Percentiles rank a stretch among this genome's conserved stretches.
Conservation (phyloP, 1,284 basidiomycete genomes). For the Austroboletus novae-zelandiae region DNA sequence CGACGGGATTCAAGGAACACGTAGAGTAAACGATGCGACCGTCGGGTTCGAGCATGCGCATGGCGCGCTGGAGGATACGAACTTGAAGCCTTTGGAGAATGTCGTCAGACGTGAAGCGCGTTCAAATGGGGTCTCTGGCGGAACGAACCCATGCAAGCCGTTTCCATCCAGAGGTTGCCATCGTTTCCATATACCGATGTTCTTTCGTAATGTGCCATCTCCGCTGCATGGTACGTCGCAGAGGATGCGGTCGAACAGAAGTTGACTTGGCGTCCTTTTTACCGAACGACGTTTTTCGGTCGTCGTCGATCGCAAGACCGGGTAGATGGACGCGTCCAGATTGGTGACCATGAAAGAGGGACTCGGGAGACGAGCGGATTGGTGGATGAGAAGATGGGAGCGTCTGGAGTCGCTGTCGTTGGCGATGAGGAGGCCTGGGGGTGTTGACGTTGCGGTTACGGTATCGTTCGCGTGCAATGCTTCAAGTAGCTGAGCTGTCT, state of each 20-base stretch:
- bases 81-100: constrained; percentile 70
- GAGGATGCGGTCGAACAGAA: constrained; percentile 91
- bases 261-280: constrained; percentile 35
- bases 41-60: constrained; percentile 83
- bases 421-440: constrained; percentile 80
- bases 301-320: constrained; percentile 52
- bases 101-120: background rate
- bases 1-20: constrained; percentile 95
- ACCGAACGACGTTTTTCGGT: constrained; percentile 20
- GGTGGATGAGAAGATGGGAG: constrained; percentile 96
- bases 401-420: constrained; percentile 94
- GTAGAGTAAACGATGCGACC: constrained; percentile 98
- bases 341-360: constrained; percentile 96
- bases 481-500: constrained; percentile 91
- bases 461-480: constrained; percentile 76
- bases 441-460: constrained; percentile 58
- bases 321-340: constrained; percentile 90
- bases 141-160: constrained; percentile 77
- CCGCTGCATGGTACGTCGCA: constrained; percentile 98
- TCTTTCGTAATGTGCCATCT: constrained; percentile 96
- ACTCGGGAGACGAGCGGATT: constrained; percentile 91
- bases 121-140: background rate
- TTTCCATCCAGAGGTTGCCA: constrained; percentile 92
- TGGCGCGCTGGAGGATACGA: constrained; percentile 88
- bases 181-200: constrained; percentile 91